Evolutionary conservation across 192 early-diverging fungal species (phyloP).

Genomic region (Pilaira anomala): DNA sequence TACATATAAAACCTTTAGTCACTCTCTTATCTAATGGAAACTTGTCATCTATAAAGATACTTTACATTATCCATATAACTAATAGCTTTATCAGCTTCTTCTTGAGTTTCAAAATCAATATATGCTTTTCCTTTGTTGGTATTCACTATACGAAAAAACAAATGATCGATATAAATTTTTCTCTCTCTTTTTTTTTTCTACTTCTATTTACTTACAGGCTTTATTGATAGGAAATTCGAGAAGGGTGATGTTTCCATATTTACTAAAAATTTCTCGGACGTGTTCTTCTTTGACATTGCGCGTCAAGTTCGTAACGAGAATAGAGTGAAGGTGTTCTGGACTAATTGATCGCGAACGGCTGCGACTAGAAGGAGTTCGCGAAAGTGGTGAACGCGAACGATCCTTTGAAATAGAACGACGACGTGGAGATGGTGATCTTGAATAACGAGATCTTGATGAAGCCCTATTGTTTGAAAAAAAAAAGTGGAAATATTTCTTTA

Average conservation of each 20-base stretch:
- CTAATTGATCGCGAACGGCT: constrained; percentile 25
- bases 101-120: constrained; percentile 38
- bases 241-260: constrained; percentile 30
- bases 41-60: not conserved
- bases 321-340: constrained; percentile 6
- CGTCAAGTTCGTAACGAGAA: constrained; percentile 37
- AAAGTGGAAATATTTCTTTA: too few relatives aligned
- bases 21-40: not conserved
- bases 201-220: constrained; percentile 31
- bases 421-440: constrained; percentile 28
- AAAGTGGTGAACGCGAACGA: constrained; percentile 16
- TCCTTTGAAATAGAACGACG: constrained; percentile 21
- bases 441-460: constrained; percentile 25
- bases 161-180: too few relatives aligned
- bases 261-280: constrained; percentile 41
- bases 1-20: constrained; percentile 8
- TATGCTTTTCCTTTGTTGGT: constrained; percentile 41
- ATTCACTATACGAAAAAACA: constrained; percentile 21
- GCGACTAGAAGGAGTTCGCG: constrained; percentile 22
- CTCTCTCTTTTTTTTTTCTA: too few relatives aligned
- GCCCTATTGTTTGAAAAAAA: constrained; percentile 7
- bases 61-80: constrained; percentile 46
- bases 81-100: constrained; percentile 44
- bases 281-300: constrained; percentile 44
- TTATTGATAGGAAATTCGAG: constrained; percentile 39